Base-by-base conservation (phyloP, 768 basidiomycete species). In the Hortiboletus flavorubellus region DNA sequence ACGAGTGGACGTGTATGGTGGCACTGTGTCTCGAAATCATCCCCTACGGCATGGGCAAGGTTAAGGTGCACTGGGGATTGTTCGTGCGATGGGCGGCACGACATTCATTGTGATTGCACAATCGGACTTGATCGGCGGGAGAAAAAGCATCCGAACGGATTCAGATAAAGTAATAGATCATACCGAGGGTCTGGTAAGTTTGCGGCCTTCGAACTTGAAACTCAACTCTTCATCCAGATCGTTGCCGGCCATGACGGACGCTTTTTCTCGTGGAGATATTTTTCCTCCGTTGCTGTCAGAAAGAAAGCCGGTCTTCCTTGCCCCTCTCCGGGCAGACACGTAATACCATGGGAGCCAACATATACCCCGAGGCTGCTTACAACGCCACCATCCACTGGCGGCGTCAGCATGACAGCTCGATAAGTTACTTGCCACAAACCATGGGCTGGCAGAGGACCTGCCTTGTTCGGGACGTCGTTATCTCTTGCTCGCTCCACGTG, bases 61-160 rank as follows among this genome's bases (percentile, higher is more conserved):
- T 44, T 53, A 41, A 53, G 43, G 40, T 51, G 58, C 21, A 21
- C 21, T 59, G 58, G 58, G 49, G 52, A 56, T 59, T 49, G 9
- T 46, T 49, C 29, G 46, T 57, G 49, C 57, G 57, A 50, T 30
- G 41, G 29, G 37, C 58, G 59, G 59, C 33, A 18, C 29, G 12
- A 53, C 34, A 49, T 59, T 56, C 55, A 55, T 55, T 65, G 64
- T 63, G 64, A 61, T 49, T 59, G 56, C 54, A 34, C 59, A 61
- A 71, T 71, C 65, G 69, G 68, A 71, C 52, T 67, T 67, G 68
- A 70, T 69, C 60, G 68, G 68, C 69, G 69, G 60, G 54, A 56
- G 66, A 65, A 64, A 72, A 54, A 58, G n/a, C 60, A 54, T 53
- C 58, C 66, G 56, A 67, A 62, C 41, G 46, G 39, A 43, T 41